phyloP scores from a whole-genome alignment of 1,284 basidiomycete species.

The Mycena citricolor region DNA sequence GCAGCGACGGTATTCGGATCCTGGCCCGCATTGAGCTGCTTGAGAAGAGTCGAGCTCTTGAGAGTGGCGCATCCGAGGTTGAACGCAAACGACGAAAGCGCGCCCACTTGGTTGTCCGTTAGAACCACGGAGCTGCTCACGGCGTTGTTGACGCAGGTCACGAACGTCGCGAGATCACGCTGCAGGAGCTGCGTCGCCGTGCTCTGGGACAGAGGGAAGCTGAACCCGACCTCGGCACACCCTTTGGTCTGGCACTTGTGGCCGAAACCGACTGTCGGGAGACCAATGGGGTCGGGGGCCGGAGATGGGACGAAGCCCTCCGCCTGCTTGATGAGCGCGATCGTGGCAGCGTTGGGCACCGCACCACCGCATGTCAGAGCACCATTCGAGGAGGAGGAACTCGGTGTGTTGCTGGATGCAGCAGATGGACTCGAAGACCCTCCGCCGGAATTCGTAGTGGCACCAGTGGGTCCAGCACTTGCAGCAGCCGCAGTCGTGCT shows the following conservation, averaged over 20 bases:
- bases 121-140: conserved; percentile 31
- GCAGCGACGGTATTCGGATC: conserved; percentile 35
- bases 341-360: conserved; percentile 28
- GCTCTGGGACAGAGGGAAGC: conserved; percentile 32
- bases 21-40: conserved; percentile 33
- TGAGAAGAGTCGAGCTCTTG: conserved; percentile 31
- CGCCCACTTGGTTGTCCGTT: conserved; percentile 38
- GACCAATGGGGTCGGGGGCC: conserved; percentile 32
- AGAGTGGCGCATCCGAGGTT: conserved; percentile 35
- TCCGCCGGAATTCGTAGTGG: background rate
- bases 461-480: background rate
- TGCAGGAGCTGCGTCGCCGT: conserved; percentile 31
- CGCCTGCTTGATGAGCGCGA: conserved; percentile 32
- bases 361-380: conserved; percentile 12
- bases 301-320: conserved; percentile 34
- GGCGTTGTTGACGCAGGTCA: conserved; percentile 30
- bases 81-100: conserved; percentile 33
- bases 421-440: background rate
- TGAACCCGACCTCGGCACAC: conserved; percentile 29
- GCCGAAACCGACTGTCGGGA: conserved; percentile 34
- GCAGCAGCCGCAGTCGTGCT: background rate
- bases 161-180: conserved; percentile 30
- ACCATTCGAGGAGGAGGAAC: conserved; percentile 1
- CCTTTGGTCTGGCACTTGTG: conserved; percentile 29
- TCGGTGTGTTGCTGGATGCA: background rate